Percentiles rank a stretch among this genome's conserved stretches.
Conservation (phyloP, 2,329 filamentous ascomycete genomes). For the Fusarium chaquense region DNA sequence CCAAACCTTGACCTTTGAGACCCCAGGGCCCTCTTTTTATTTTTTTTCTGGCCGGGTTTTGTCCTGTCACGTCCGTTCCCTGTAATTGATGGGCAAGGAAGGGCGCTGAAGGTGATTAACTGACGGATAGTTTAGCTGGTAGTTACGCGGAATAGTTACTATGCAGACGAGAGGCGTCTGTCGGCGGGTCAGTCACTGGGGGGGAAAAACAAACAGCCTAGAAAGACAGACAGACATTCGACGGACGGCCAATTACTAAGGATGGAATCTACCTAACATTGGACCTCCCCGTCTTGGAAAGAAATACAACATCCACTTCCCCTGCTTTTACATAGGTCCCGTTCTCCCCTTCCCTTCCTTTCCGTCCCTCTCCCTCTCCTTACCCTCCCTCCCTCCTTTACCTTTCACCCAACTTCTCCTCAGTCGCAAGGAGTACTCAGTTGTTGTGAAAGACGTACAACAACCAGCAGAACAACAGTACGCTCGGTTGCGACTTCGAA, state of each 20-base stretch:
- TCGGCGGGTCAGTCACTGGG: conserved; percentile 15
- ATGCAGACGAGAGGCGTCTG: conserved; percentile 23
- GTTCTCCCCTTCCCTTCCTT: conserved; percentile 11
- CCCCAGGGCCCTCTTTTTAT: conserved; percentile 39
- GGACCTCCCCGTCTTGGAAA: conserved; percentile 24
- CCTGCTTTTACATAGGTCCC: conserved; percentile 24
- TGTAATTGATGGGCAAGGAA: conserved; percentile 12
- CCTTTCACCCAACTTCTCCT: conserved; percentile 4
- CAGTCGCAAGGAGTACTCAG: conserved; percentile 32
- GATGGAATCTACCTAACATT: conserved; percentile 7
- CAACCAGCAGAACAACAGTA: conserved; percentile 12
- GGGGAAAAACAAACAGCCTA: conserved; percentile 3
- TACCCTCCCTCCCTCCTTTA: conserved; percentile 6
- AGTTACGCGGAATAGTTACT: neutral
- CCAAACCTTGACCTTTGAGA: conserved; percentile 15
- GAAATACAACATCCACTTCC: conserved; percentile 32
- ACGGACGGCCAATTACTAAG: conserved; percentile 36
- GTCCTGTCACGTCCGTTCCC: conserved; percentile 11
- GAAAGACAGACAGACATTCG: neutral
- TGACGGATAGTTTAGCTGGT: neutral
- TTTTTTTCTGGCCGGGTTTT: conserved; percentile 7
- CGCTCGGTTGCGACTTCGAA: conserved; percentile 23
- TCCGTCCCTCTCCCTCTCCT: neutral
- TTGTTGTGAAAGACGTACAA: conserved; percentile 27
- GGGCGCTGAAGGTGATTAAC: conserved; percentile 11